Evolutionary conservation across 768 basidiomycete species (phyloP), one percentile per base, ranked within the genome.

Genomic region (Russula brevipes): DNA sequence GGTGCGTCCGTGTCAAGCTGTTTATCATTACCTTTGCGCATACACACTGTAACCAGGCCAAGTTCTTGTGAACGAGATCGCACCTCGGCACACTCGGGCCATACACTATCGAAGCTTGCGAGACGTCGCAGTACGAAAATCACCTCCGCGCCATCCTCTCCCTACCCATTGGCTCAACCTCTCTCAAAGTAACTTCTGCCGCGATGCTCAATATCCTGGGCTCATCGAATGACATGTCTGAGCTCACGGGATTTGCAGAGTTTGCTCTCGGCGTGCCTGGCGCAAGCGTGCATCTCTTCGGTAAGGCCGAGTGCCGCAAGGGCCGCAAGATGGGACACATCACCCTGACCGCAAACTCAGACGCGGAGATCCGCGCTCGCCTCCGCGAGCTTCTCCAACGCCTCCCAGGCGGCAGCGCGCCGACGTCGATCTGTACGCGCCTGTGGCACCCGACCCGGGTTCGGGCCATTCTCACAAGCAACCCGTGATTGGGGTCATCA

Each of bases 251-350:
- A 4, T 82, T 87, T 54, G 76, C 80, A 0, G 69, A 80, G n/a
- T 77, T 76, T 8, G 90, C 94, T 0, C 76, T 95, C 52, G 70
- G 77, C 2, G 78, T 85, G 5, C 84, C 89, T 0, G 96, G 97
- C 2, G 87, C 90, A 0, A 80, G 81, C 12, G 82, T 91, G 6
- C 97, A 99, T 70, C 80, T 98, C 6, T 99, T 98, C 72, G 97
- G 96, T n/a, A 99, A 99, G 75, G 76, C 84, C 10, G 91, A 90
- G 66, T 91, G 85, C 70, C 81, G 95, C 39, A 89, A 87, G 68
- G 95, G 94, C 11, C 80, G 97, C 59, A 99, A 99, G 76, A 97
- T 98, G 94, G 97, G 97, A 0, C 97, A 98, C 73, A 85, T 97
- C 71, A 98, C 95, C 19, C 69, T 98, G 63, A 88, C 93, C 14